A percentile compares a stretch with the other conserved stretches of the same genome.
Evolutionary conservation across 257 asterid genomes (phyloP).

Genomic region (Galeopsis tetrahit): DNA sequence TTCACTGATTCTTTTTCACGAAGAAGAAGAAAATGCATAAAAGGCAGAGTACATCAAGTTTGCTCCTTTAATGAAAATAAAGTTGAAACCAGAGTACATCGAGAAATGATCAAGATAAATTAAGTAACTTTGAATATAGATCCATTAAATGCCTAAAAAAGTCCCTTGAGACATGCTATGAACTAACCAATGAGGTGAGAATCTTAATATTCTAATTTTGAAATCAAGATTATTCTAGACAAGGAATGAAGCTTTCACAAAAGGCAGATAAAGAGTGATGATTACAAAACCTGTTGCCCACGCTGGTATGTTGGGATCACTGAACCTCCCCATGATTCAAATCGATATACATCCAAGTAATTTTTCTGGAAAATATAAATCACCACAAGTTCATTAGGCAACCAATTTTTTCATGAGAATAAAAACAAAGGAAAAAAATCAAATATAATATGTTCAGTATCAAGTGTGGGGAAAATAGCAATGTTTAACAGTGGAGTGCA

Average conservation of each 20-base stretch:
- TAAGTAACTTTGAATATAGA: conserved; percentile 3
- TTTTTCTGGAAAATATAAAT: conserved; percentile 65
- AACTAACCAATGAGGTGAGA: background rate
- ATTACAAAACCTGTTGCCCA: conserved; percentile 75
- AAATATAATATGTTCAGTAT: conserved; percentile 19
- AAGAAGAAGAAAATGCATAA: background rate
- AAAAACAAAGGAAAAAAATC: background rate
- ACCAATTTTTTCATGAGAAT: background rate
- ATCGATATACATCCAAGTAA: conserved; percentile 88
- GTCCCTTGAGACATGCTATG: conserved; percentile 24
- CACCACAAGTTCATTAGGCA: conserved; percentile 33
- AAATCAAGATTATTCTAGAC: conserved; percentile 4
- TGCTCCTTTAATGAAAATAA: background rate
- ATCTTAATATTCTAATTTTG: conserved; percentile 1
- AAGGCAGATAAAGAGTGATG: conserved; percentile 26
- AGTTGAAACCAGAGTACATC: conserved; percentile 27
- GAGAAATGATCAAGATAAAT: conserved; percentile 5
- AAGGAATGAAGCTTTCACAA: conserved; percentile 25
- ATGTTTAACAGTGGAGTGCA: conserved; percentile 5
- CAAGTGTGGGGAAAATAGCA: conserved; percentile 12
- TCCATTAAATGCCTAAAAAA: conserved; percentile 16
- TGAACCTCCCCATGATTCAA: conserved; percentile 96
- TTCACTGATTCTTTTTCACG: background rate
- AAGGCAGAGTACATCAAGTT: background rate
- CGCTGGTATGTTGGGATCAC: conserved; percentile 75